Evolutionary conservation across 75 land plant genomes (phyloP), one percentile per base, ranked within the genome.

Genomic region (Pinus taeda): DNA sequence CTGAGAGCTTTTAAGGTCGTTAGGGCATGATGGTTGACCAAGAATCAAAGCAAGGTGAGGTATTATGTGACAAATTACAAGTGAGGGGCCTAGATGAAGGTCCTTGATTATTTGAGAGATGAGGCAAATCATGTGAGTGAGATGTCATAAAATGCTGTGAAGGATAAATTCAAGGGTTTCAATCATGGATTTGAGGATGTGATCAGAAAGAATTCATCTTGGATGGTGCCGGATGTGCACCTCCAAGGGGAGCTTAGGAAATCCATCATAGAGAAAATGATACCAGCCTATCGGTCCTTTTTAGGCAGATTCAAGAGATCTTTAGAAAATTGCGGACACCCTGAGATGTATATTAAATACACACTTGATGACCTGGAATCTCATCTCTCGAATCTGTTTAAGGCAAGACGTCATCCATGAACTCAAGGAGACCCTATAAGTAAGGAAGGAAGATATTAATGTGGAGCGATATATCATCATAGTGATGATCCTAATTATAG

Each of bases 321-420:
- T 37, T 15, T 77, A 14, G 74, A 73, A 8, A 59, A 26, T 7
- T 59, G 61, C 74, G 24, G 76, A 29, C 30, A 59, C 30, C 15
- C 42, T 7, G 29, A 79, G 22, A 66, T 24, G 37, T 60, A 80
- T 4, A 61, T 90, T 39, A 82, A 78, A 56, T 90, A 80, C 77
- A 42, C 81, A 3, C 81, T 87, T 1, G 90, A 90, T 24, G 91
- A 87, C 55, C 56, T 90, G 53, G 79, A 71, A 18, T 64, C 62
- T 21, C 78, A 75, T 80, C 14, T 87, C 42, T 82, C 80, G 37
- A 85, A 85, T 36, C 36, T 83, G 45, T 90, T 85, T 57, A 65
- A 17, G 82, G 80, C 17, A 24, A 36, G 59, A 0, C 65, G 3
- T 49, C 49, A 1, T 60, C 76, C 33, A 12, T 11, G 64, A 79